phyloP scores from a whole-genome alignment of 441 rosid genomes.

The Populus hybrid region DNA sequence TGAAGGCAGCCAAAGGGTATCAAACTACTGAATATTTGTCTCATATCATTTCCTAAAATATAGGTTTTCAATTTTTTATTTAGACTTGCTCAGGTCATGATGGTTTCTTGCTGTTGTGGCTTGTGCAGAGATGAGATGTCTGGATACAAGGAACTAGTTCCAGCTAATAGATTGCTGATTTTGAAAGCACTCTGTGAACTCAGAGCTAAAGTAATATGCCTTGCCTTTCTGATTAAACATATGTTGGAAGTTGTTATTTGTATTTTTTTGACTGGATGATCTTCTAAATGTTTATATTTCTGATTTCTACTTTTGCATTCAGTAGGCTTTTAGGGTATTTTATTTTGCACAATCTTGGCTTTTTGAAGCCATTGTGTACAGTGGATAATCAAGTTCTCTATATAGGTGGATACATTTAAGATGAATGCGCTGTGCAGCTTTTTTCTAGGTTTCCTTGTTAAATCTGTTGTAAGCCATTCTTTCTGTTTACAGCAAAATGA shows the following conservation, averaged over 20 bases:
- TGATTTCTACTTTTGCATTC: background rate
- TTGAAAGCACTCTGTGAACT: slow-evolving; percentile 84
- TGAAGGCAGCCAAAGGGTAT: slow-evolving; percentile 63
- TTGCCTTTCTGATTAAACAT: slow-evolving; percentile 6
- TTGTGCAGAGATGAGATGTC: slow-evolving; percentile 57
- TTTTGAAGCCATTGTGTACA: background rate
- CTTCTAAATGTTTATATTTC: background rate
- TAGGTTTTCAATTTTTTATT: background rate
- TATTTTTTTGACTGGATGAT: slow-evolving; percentile 12
- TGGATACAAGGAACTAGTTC: slow-evolving; percentile 59
- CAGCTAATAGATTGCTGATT: slow-evolving; percentile 48
- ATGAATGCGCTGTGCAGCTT: slow-evolving; percentile 9
- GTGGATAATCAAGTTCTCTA: background rate
- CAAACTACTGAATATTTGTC: background rate
- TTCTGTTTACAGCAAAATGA: slow-evolving; percentile 64
- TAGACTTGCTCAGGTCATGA: background rate
- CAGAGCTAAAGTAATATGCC: slow-evolving; percentile 54
- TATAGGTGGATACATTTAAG: slow-evolving; percentile 1
- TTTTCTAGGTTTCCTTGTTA: slow-evolving; percentile 9
- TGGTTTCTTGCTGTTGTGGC: slow-evolving; percentile 17
- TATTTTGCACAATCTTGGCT: background rate
- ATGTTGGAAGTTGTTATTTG: background rate
- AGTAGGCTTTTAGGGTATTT: background rate
- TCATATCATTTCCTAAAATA: background rate
- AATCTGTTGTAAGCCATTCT: slow-evolving; percentile 12